Evolutionary conservation across 1,139 yeast species (phyloP), one percentile per base, ranked within the genome.

Genomic region (Suhomyces kunorum): DNA sequence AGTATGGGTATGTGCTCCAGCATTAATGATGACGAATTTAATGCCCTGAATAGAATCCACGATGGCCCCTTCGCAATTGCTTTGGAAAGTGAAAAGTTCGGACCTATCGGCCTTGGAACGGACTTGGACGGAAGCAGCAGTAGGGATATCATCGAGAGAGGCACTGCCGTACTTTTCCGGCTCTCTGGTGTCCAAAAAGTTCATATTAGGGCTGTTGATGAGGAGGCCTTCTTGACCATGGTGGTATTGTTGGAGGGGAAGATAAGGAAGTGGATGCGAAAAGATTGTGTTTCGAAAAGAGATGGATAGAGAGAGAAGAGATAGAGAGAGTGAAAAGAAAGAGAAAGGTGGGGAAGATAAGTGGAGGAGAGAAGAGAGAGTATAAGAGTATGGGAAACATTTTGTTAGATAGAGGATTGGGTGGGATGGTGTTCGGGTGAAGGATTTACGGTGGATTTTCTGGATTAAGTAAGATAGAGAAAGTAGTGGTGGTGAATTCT

Each of bases 1-100:
- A 1, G 78, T 74, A 45, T 74, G 79, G 1, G 78, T 74, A 48
- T 71, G 73, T 6, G 78, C 78, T 34, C 78, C 78, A 8, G 78
- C 78, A 50, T 74, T 74, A 40, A 74, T 71, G 24, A 74, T 64
- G 36, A 74, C 58, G 35, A 67, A 68, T 2, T 63, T 69, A 18
- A 68, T 66, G 4, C 69, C 68, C 36, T 72, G 78, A 32, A 73
- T 72, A 34, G 76, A 55, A 48, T 73, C 78, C 31, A 73, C 63
- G 23, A 73, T 58, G 32, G 62, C 63, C n/a, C 78, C 78, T 54
- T 73, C 78, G n/a, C 71, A 64, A 39, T 73, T 73, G 48, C 57
- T 63, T 47, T 73, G 78, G 51, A 48, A 72, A 7, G 61, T 52
- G 28, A 57, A 57, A 9, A 65, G 60, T 43, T 60, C 55, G 5